Evolutionary conservation across 345 rosid genomes (phyloP).

Genomic region (Salix arbutifolia): DNA sequence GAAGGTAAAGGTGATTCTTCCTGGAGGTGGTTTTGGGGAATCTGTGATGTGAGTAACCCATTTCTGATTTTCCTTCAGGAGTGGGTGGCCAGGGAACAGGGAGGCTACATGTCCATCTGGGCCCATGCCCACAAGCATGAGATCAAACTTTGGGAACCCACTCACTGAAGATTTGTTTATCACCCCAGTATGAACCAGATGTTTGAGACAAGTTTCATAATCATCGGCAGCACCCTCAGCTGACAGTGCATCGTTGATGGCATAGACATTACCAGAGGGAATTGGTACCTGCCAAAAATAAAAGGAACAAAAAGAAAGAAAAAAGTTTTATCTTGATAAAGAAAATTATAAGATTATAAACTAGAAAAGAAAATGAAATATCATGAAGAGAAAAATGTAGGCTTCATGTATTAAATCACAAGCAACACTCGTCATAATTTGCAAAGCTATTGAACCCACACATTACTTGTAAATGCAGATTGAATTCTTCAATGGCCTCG

Average conservation of each 20-base stretch:
- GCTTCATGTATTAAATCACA: too few relatives aligned
- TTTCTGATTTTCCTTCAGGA: slow-evolving; percentile 55
- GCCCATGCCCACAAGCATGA: neutral
- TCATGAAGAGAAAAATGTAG: too few relatives aligned
- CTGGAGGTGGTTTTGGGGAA: slow-evolving; percentile 85
- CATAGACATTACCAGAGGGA: slow-evolving; percentile 56
- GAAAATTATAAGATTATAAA: too few relatives aligned
- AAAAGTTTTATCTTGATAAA: neutral
- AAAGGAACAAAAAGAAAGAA: neutral
- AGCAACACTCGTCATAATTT: too few relatives aligned
- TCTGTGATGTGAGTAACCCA: slow-evolving; percentile 73
- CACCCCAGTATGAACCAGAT: slow-evolving; percentile 38
- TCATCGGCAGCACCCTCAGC: slow-evolving; percentile 89
- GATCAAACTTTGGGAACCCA: slow-evolving; percentile 74
- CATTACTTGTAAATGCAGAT: too few relatives aligned
- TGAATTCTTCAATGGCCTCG: too few relatives aligned
- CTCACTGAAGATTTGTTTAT: slow-evolving; percentile 35
- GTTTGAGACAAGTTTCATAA: slow-evolving; percentile 67
- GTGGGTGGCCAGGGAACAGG: slow-evolving; percentile 69
- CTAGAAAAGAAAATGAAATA: too few relatives aligned
- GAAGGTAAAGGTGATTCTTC: slow-evolving; percentile 79
- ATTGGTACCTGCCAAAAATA: slow-evolving; percentile 50
- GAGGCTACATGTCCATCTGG: slow-evolving; percentile 70
- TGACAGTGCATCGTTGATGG: slow-evolving; percentile 69
- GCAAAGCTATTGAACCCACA: too few relatives aligned